Percentiles rank a stretch among this genome's conserved stretches.
Evolutionary conservation across 805 yeast genomes (phyloP).

Genomic region (Ogataea henricii): DNA sequence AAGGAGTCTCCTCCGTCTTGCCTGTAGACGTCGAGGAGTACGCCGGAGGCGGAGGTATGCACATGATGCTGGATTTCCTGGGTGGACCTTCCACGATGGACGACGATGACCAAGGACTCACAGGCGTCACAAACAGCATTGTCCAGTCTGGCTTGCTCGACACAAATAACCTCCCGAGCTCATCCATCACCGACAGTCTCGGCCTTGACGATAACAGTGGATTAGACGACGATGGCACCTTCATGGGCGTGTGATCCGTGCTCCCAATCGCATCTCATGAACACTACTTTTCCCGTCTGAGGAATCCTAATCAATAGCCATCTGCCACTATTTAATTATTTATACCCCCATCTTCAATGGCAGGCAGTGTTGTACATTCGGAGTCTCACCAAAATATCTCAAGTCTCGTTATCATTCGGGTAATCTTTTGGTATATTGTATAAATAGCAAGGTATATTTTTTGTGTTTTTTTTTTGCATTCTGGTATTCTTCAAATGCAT

Average conservation of each 20-base stretch:
- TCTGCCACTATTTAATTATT: not conserved
- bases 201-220: slow-evolving; percentile 55
- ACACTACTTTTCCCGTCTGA: not conserved
- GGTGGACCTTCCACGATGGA: slow-evolving; percentile 57
- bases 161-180: slow-evolving; percentile 59
- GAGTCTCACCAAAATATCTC: too few relatives aligned
- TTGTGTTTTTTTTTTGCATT: not conserved
- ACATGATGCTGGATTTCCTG: slow-evolving; percentile 84
- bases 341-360: slow-evolving; percentile 1
- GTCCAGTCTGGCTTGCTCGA: slow-evolving; percentile 50
- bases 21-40: slow-evolving; percentile 92
- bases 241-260: slow-evolving; percentile 24
- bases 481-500: slow-evolving; percentile 2
- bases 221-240: slow-evolving; percentile 47
- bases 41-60: slow-evolving; percentile 90
- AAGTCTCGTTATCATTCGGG: too few relatives aligned
- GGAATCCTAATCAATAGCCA: not conserved
- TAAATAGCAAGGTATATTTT: not conserved
- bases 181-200: slow-evolving; percentile 43
- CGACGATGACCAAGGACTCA: slow-evolving; percentile 37
- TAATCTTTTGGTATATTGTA: not conserved
- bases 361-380: not conserved
- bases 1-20: slow-evolving; percentile 84
- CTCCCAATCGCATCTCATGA: not conserved
- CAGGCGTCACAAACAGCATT: slow-evolving; percentile 46